Percentiles rank a stretch among this genome's conserved stretches.
phyloP scores from a whole-genome alignment of 495 filamentous ascomycete genomes.

The Lasiosphaeris hirsuta region DNA sequence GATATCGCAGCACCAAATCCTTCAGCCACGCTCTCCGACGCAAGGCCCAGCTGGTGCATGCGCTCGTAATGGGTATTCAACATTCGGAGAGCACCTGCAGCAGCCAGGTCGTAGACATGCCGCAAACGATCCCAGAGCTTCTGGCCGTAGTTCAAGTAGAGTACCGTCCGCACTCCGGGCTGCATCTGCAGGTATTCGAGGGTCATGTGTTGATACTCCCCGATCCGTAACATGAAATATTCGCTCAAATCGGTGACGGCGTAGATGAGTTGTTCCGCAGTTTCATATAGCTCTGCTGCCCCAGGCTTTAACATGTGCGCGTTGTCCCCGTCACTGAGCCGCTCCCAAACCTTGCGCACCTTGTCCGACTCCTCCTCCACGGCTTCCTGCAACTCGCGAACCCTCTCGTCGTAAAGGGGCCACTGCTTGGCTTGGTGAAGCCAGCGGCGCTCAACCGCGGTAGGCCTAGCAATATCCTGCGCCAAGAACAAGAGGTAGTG shows the following conservation, averaged over 20 bases:
- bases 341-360: too few relatives aligned
- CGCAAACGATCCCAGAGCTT: neutral
- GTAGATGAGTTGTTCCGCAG: neutral
- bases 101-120: neutral
- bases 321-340: neutral
- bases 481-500: too few relatives aligned
- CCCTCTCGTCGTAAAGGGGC: neutral
- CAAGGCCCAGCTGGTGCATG: too few relatives aligned
- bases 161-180: neutral
- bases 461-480: neutral
- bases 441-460: neutral
- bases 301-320: neutral
- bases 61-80: too few relatives aligned
- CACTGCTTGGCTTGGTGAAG: neutral
- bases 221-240: neutral
- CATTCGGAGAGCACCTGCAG: neutral
- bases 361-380: neutral
- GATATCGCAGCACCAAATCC: too few relatives aligned
- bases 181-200: neutral
- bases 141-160: neutral
- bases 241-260: neutral
- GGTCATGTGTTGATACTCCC: neutral
- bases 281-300: too few relatives aligned
- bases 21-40: too few relatives aligned
- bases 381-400: neutral